phyloP scores from a whole-genome alignment of 768 basidiomycete genomes.

The Clavulina sp. region DNA sequence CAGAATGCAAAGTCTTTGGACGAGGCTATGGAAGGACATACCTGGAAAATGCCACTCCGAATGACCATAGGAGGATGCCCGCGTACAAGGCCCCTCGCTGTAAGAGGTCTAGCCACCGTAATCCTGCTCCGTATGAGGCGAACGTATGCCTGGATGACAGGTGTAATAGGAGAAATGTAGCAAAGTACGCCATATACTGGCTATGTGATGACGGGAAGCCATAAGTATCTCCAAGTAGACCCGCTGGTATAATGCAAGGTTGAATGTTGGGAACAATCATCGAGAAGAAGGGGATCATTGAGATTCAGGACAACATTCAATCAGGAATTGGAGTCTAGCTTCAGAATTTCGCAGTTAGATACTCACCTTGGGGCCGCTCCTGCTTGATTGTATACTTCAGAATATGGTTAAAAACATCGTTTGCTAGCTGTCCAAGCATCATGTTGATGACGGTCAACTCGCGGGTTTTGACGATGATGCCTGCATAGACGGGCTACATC shows the following conservation, averaged over 20 bases:
- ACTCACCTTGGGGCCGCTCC: constrained; percentile 43
- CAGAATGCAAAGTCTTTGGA: no score
- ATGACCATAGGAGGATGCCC: constrained; percentile 38
- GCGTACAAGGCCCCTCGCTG: constrained; percentile 32
- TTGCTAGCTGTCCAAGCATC: constrained; percentile 64
- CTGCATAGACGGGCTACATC: constrained; percentile 60
- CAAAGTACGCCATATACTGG: constrained; percentile 81
- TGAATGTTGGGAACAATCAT: no score
- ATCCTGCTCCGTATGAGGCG: constrained; percentile 28
- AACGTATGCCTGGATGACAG: constrained; percentile 54
- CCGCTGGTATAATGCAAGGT: no score
- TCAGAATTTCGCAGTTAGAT: not conserved
- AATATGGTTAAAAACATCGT: constrained; percentile 51
- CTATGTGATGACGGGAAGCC: constrained; percentile 82
- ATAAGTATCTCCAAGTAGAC: constrained; percentile 48
- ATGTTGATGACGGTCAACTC: constrained; percentile 67
- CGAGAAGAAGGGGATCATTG: no score
- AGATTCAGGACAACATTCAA: no score
- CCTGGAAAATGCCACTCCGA: constrained; percentile 64
- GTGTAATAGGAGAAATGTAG: constrained; percentile 59
- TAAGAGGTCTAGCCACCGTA: constrained; percentile 30
- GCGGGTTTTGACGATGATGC: constrained; percentile 52
- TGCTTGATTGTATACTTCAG: constrained; percentile 52
- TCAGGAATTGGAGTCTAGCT: constrained; percentile 1
- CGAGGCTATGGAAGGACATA: constrained; percentile 17